Conservation (phyloP, 768 basidiomycete genomes). For the Rhodotorula babjevae region DNA sequence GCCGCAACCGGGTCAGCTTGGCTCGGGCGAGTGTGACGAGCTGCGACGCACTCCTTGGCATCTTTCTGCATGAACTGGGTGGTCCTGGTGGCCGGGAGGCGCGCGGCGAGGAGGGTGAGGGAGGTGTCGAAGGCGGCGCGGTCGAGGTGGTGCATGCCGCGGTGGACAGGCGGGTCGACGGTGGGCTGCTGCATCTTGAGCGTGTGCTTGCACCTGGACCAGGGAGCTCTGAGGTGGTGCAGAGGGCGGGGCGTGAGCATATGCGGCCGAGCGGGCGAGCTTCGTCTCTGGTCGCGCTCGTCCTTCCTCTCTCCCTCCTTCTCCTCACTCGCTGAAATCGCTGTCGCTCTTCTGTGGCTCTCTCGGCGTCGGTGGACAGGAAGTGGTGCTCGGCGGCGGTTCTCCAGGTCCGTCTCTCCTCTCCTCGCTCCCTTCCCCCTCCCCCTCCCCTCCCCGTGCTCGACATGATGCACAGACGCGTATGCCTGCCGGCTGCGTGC, state of each 20-base stretch:
- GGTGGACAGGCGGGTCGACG: slow-evolving; percentile 32
- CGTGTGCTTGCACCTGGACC: neutral
- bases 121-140: slow-evolving; percentile 17
- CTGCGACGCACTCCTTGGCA: slow-evolving; percentile 24
- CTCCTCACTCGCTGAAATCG: neutral
- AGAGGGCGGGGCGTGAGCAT: slow-evolving; percentile 3
- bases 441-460: neutral
- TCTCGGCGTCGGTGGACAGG: neutral
- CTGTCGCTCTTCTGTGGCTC: neutral
- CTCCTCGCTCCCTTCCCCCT: neutral
- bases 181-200: neutral
- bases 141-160: slow-evolving; percentile 34
- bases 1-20: neutral
- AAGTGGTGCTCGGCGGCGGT: no score
- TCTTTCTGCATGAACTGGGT: slow-evolving; percentile 34
- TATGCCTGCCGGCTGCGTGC: slow-evolving; percentile 20
- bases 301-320: neutral
- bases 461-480: slow-evolving; percentile 29
- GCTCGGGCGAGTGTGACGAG: no score
- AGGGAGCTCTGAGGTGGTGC: neutral
- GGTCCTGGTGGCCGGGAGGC: slow-evolving; percentile 27
- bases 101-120: slow-evolving; percentile 30
- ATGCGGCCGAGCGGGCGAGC: neutral
- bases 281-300: no score
- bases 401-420: neutral